These are phyloP conservation scores for Solanum sejunctum DNA, from an alignment of 257 asterid genomes.

Conservation along the genomic window DNA sequence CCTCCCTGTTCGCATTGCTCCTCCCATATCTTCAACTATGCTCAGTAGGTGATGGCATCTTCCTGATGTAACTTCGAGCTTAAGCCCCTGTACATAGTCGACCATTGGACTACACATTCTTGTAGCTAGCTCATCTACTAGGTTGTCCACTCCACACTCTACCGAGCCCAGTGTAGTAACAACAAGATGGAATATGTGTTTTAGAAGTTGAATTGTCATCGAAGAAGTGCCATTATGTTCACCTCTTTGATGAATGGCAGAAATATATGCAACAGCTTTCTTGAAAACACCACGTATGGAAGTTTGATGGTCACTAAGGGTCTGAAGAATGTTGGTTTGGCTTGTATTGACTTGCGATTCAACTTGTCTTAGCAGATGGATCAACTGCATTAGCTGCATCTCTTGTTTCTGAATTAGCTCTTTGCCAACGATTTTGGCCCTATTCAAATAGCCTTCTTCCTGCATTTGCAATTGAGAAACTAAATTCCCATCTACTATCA, in stretches of 20 bases:
- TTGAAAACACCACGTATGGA: slow-evolving; percentile 29
- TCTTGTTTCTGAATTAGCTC: slow-evolving; percentile 53
- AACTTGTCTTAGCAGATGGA: slow-evolving; percentile 43
- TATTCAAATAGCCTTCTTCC: slow-evolving; percentile 28
- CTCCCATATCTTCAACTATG: slow-evolving; percentile 50
- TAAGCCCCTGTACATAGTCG: slow-evolving; percentile 46
- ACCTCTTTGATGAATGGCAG: slow-evolving; percentile 29
- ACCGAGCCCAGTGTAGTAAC: slow-evolving; percentile 50
- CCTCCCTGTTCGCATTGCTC: slow-evolving; percentile 30
- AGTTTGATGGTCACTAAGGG: slow-evolving; percentile 33
- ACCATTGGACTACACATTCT: slow-evolving; percentile 71
- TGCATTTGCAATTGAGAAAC: slow-evolving; percentile 8
- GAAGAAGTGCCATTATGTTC: slow-evolving; percentile 18
- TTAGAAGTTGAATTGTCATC: slow-evolving; percentile 35
- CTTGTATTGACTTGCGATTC: slow-evolving; percentile 59
- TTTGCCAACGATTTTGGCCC: slow-evolving; percentile 37
- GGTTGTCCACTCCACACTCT: slow-evolving; percentile 49
- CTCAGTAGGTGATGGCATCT: slow-evolving; percentile 34
- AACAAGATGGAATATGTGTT: slow-evolving; percentile 29
- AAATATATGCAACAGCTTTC: slow-evolving; percentile 39
- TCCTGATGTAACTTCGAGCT: slow-evolving; percentile 43
- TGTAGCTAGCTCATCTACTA: slow-evolving; percentile 37
- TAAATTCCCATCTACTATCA: background rate
- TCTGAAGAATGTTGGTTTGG: slow-evolving; percentile 39
- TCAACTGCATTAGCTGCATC: slow-evolving; percentile 40